Conservation (phyloP, 768 basidiomycete species). For the Megacollybia marginata region DNA sequence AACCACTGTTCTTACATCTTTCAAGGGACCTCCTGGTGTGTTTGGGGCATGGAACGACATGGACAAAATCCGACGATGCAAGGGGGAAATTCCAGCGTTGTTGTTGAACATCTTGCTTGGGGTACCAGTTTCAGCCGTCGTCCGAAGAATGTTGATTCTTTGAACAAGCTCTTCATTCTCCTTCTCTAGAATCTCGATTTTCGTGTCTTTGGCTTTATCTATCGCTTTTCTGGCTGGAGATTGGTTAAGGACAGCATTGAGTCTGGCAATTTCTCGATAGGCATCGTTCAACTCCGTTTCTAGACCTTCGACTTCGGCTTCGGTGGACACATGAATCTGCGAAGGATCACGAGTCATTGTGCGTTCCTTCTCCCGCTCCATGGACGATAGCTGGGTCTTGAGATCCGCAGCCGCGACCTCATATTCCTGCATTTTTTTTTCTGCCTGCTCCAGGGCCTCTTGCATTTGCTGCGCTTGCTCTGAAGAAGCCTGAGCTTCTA, state of each 20-base stretch:
- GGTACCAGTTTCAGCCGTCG: constrained; percentile 45
- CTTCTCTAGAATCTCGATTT: constrained; percentile 68
- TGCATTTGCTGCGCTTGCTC: constrained; percentile 65
- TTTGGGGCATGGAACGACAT: constrained; percentile 64
- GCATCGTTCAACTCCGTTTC: constrained; percentile 76
- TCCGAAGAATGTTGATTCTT: constrained; percentile 52
- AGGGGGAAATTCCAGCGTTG: constrained; percentile 60
- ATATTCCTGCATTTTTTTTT: constrained; percentile 61
- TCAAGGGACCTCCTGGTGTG: constrained; percentile 73
- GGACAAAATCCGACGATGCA: constrained; percentile 63
- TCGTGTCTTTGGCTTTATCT: constrained; percentile 67
- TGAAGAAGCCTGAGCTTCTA: constrained; percentile 41
- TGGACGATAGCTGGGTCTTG: constrained; percentile 37
- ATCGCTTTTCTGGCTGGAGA: constrained; percentile 74
- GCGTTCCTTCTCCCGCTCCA: constrained; percentile 54
- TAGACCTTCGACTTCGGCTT: constrained; percentile 56
- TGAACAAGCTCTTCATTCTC: constrained; percentile 74
- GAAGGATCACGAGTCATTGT: constrained; percentile 23
- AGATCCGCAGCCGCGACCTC: constrained; percentile 46
- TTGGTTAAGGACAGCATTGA: constrained; percentile 60
- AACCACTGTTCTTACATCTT: constrained; percentile 50
- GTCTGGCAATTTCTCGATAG: constrained; percentile 63
- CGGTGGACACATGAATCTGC: constrained; percentile 20
- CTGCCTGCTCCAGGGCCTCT: constrained; percentile 67
- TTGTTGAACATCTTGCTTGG: constrained; percentile 48